A percentile compares a stretch with the other conserved stretches of the same genome.
Evolutionary conservation across 2,329 filamentous ascomycete genomes (phyloP).

Genomic region (Hawksworthiomyces lignivorus): DNA sequence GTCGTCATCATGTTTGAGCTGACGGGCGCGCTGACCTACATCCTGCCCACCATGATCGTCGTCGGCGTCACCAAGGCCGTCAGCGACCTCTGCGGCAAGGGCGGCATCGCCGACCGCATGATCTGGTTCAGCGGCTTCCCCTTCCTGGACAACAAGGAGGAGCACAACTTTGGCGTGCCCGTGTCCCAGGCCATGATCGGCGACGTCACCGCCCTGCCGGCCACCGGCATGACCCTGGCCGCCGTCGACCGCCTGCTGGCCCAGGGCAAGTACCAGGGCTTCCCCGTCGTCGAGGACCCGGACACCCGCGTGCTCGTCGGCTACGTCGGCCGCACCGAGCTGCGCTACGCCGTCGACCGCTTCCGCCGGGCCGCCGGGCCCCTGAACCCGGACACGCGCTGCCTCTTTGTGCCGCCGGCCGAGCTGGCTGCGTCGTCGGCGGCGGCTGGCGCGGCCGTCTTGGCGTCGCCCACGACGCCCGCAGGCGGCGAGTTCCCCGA

Average conservation of each 20-base stretch:
- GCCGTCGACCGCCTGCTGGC: constrained; percentile 68
- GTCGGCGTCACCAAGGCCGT: constrained; percentile 95
- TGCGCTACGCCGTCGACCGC: constrained; percentile 82
- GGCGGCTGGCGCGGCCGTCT: constrained; percentile 32
- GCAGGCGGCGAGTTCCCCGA: constrained; percentile 3
- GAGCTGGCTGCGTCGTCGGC: constrained; percentile 22
- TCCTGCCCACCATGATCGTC: constrained; percentile 97
- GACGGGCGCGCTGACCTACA: constrained; percentile 94
- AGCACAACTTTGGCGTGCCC: constrained; percentile 91
- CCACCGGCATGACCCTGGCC: constrained; percentile 65
- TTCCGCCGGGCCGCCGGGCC: constrained; percentile 58
- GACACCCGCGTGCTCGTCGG: constrained; percentile 68
- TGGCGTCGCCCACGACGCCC: constrained; percentile 32
- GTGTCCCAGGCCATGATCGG: constrained; percentile 86
- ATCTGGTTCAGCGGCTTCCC: constrained; percentile 98
- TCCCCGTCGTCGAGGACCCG: constrained; percentile 77
- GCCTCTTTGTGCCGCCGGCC: constrained; percentile 57
- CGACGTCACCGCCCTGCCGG: constrained; percentile 65
- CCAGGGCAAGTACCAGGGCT: constrained; percentile 82
- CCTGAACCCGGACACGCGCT: constrained; percentile 61
- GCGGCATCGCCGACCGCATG: constrained; percentile 95
- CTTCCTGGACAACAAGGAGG: constrained; percentile 94
- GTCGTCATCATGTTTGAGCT: constrained; percentile 99
- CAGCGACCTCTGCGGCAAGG: constrained; percentile 84
- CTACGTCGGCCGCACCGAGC: constrained; percentile 86